Conservation (phyloP, 1,139 yeast genomes). For the Magnusiomyces suaveolens region DNA sequence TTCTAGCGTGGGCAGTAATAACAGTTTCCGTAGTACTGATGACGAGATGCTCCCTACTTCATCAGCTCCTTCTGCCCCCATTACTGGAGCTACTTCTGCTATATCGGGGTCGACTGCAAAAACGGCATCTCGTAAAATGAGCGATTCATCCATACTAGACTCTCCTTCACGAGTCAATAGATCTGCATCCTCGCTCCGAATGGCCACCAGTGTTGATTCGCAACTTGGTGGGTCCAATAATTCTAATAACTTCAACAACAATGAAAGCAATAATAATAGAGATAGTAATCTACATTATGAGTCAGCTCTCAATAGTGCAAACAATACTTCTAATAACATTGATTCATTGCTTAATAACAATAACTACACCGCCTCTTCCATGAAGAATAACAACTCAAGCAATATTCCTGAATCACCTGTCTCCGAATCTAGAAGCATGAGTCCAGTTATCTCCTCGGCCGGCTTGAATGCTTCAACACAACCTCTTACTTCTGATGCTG, state of each 20-base stretch:
- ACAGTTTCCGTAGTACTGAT: conserved; percentile 1
- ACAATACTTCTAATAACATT: not conserved
- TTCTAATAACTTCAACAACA: not conserved
- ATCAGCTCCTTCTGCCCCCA: not conserved
- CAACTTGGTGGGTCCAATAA: not conserved
- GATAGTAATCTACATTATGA: not conserved
- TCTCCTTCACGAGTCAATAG: not conserved
- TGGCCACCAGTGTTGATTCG: not conserved
- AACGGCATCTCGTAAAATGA: not conserved
- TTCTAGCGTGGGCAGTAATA: conserved; percentile 12
- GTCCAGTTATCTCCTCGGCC: not conserved
- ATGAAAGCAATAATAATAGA: not conserved
- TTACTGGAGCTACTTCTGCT: too few species aligned
- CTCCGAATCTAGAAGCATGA: not conserved
- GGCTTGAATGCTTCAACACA: not conserved
- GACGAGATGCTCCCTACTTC: not conserved
- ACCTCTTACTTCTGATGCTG: not conserved
- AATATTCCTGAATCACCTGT: not conserved
- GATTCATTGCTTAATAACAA: not conserved
- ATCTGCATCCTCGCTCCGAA: not conserved
- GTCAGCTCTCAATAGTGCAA: not conserved
- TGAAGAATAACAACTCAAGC: not conserved
- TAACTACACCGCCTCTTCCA: not conserved
- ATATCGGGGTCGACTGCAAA: too few species aligned
- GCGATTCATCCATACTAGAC: not conserved